Conservation (phyloP, 768 basidiomycete species). For the Russula ochroleuca region DNA sequence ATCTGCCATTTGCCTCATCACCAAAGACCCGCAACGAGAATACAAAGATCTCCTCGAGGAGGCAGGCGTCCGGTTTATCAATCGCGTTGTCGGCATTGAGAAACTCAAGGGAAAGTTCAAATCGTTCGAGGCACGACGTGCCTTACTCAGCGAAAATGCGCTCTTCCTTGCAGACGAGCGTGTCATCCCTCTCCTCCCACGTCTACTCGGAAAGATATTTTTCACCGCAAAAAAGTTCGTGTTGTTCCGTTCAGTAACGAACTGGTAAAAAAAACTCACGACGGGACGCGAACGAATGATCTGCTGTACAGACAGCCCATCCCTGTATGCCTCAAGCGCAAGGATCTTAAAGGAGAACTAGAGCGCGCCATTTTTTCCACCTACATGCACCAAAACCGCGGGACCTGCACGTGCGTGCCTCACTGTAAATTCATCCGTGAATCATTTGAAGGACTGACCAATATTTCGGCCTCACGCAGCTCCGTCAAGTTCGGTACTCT, state of each 20-base stretch:
- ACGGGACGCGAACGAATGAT: constrained; percentile 3
- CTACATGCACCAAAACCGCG: constrained; percentile 92
- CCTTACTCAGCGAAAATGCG: constrained; percentile 83
- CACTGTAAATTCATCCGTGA: not conserved
- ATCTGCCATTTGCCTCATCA: constrained; percentile 81
- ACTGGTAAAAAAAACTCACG: not conserved
- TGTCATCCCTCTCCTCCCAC: constrained; percentile 81
- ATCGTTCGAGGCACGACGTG: constrained; percentile 74
- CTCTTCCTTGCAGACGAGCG: constrained; percentile 93
- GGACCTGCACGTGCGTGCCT: constrained; percentile 82
- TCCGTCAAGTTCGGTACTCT: constrained; percentile 79
- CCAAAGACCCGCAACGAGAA: constrained; percentile 91
- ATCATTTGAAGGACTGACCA: not conserved
- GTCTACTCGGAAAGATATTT: constrained; percentile 83
- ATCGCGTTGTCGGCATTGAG: constrained; percentile 81
- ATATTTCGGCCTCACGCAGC: constrained; percentile 40
- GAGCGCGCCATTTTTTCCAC: constrained; percentile 91
- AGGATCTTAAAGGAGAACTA: constrained; percentile 88
- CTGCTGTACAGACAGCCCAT: constrained; percentile 73
- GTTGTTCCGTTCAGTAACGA: not conserved
- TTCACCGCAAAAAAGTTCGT: constrained; percentile 93
- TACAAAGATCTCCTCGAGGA: constrained; percentile 89
- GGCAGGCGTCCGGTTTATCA: constrained; percentile 83
- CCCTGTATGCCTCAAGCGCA: constrained; percentile 82
- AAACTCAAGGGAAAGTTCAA: constrained; percentile 95